phyloP scores from a whole-genome alignment of 73 alveolate species.

The Paraurostyla sp. region DNA sequence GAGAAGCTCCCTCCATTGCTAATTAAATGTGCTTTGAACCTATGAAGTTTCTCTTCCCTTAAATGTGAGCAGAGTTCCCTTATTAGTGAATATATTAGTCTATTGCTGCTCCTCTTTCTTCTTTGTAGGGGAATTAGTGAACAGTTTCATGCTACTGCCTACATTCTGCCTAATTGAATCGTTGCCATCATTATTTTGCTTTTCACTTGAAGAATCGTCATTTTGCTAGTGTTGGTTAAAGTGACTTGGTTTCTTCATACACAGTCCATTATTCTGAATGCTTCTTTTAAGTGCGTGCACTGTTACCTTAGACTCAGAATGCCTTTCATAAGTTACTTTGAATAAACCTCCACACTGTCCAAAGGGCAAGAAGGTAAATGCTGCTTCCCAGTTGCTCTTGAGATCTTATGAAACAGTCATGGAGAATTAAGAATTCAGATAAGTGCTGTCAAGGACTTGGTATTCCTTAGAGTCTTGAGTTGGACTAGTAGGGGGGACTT shows the following conservation, averaged over 20 bases:
- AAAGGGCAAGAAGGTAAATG: constrained; percentile 33
- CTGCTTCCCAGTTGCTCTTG: constrained; percentile 42
- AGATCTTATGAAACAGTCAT: constrained; percentile 34
- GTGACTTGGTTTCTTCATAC: too few species aligned
- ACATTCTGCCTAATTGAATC: not conserved
- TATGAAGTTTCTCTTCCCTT: constrained; percentile 44
- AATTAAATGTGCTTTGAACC: constrained; percentile 29
- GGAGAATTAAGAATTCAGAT: not conserved
- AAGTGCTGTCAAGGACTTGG: not conserved
- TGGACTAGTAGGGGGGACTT: not conserved
- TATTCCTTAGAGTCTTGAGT: constrained; percentile 27
- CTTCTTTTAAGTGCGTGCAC: constrained; percentile 60
- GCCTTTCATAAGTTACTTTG: constrained; percentile 56
- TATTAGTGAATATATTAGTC: constrained; percentile 3
- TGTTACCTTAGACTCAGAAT: not conserved
- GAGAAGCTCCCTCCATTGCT: constrained; percentile 37
- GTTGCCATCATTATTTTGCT: not conserved
- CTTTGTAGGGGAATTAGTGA: not conserved
- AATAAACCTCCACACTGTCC: constrained; percentile 46
- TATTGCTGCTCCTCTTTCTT: not conserved
- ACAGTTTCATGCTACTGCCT: too few species aligned
- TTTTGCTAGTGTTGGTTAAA: too few species aligned
- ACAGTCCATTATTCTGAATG: too few species aligned
- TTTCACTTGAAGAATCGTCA: not conserved
- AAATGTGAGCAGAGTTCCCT: constrained; percentile 40